Evolutionary conservation across 2,329 filamentous ascomycete genomes (phyloP), one percentile per base, ranked within the genome.

Genomic region (Scortechinia acanthostroma): DNA sequence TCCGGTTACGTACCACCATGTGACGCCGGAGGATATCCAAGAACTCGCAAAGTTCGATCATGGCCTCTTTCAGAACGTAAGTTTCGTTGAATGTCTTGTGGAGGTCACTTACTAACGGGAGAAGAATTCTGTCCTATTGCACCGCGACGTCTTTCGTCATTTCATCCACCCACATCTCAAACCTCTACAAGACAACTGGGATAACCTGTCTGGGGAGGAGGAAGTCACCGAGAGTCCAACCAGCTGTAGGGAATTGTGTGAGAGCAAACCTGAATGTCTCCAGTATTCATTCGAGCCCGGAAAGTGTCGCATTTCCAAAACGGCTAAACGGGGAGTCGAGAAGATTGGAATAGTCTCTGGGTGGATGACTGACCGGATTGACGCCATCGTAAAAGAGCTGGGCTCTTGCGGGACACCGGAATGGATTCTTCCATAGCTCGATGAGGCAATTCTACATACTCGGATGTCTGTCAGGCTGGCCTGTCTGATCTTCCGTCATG

Each of bases 1-100:
- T 22, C 66, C 67, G 3, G 63, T 68, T 2, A 62, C 69, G 2
- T 73, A 73, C 51, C 73, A 76, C 46, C 71, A 74, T 50, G 58
- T 76, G 3, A 57, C 61, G 0, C 54, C 67, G 1, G 50, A 54
- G 1, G 65, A 74, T 4, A 64, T 69, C 14, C 56, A 63, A 40
- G 55, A 59, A 3, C 59, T 76, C 30, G 68, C 63, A 56, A 59
- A 61, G 4, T 70, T 74, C 22, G 69, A 76, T 50, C 62, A 63
- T 43, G 58, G 44, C 25, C 46, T 49, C 30, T 49, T 17, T 5
- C 19, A 16, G 10, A n/a, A 14, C 28, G n/a, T n/a, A n/a, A n/a
- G n/a, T n/a, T n/a, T n/a, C n/a, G n/a, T n/a, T 25, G 14, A 13
- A 15, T 44, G 15, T 30, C 35, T 45, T 19, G 17, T 22, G 20